Conservation (phyloP, 768 basidiomycete species). For the Inosperma sp. region DNA sequence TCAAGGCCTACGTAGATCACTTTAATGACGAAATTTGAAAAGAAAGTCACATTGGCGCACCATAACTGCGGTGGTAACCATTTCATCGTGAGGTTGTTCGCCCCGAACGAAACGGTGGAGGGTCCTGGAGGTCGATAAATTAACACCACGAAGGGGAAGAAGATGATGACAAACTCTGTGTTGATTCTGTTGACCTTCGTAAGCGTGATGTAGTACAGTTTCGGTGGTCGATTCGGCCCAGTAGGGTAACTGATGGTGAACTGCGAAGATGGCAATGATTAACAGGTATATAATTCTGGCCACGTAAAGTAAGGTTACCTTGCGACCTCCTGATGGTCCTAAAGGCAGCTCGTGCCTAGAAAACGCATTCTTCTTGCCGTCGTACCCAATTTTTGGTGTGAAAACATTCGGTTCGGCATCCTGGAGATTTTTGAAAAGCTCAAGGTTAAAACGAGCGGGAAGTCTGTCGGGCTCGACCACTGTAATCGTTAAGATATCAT, state of each 20-base stretch:
- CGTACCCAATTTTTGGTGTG: constrained; percentile 68
- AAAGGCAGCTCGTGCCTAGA: no score
- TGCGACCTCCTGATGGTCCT: no score
- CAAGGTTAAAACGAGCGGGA: constrained; percentile 62
- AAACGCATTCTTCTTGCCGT: constrained; percentile 74
- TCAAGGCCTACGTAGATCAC: constrained; percentile 47
- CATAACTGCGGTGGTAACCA: constrained; percentile 51
- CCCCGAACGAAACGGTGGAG: constrained; percentile 56
- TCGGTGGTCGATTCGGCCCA: constrained; percentile 48
- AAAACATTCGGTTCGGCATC: constrained; percentile 57
- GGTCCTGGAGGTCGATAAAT: constrained; percentile 38
- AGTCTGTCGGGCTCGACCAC: constrained; percentile 66
- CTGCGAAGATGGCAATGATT: no score
- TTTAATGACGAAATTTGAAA: background rate
- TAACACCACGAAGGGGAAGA: background rate
- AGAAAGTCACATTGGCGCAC: constrained; percentile 29
- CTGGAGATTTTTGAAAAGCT: constrained; percentile 61
- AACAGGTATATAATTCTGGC: no score
- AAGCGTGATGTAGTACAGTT: constrained; percentile 60
- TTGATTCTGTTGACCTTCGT: constrained; percentile 44
- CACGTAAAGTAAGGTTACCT: no score
- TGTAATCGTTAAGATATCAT: constrained; percentile 15
- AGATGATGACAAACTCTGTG: constrained; percentile 22
- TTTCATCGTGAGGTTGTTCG: constrained; percentile 57
- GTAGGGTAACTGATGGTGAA: constrained; percentile 51